A percentile compares a stretch with the other conserved stretches of the same genome.
Conservation (phyloP, 176 grass and related monocot genomes). For the Olyra latifolia region DNA sequence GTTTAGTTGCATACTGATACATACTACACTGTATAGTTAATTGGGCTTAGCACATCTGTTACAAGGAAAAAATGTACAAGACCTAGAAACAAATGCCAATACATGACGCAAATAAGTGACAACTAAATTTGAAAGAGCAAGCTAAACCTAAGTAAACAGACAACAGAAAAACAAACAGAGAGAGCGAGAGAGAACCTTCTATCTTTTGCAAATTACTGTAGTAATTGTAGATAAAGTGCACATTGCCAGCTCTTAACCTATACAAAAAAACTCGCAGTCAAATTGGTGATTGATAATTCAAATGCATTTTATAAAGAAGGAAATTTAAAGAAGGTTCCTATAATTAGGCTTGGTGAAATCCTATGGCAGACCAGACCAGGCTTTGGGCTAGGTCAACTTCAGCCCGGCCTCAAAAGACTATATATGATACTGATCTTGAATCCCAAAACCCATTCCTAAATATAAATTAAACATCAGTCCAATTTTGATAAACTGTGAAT, state of each 20-base stretch:
- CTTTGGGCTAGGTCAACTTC: background rate
- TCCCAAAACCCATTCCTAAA: background rate
- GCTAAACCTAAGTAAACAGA: background rate
- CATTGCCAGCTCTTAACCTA: constrained; percentile 91
- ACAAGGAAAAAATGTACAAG: background rate
- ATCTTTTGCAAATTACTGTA: constrained; percentile 48
- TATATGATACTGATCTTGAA: background rate
- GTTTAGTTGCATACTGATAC: too few relatives aligned
- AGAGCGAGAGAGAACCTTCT: constrained; percentile 58
- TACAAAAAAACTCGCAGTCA: constrained; percentile 14
- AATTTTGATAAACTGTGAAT: background rate
- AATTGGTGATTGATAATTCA: background rate
- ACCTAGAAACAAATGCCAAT: background rate
- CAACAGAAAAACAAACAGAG: background rate
- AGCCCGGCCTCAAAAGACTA: background rate
- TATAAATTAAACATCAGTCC: background rate
- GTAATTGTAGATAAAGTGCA: constrained; percentile 78
- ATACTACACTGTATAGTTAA: background rate
- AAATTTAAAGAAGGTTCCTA: background rate
- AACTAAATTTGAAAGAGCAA: constrained; percentile 2
- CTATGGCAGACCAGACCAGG: background rate
- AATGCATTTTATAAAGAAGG: constrained; percentile 26
- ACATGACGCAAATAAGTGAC: constrained; percentile 18
- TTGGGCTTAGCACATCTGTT: background rate
- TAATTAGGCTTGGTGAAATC: background rate